Base-by-base conservation (phyloP, 1,284 basidiomycete genomes). In the Austropuccinia psidii region DNA sequence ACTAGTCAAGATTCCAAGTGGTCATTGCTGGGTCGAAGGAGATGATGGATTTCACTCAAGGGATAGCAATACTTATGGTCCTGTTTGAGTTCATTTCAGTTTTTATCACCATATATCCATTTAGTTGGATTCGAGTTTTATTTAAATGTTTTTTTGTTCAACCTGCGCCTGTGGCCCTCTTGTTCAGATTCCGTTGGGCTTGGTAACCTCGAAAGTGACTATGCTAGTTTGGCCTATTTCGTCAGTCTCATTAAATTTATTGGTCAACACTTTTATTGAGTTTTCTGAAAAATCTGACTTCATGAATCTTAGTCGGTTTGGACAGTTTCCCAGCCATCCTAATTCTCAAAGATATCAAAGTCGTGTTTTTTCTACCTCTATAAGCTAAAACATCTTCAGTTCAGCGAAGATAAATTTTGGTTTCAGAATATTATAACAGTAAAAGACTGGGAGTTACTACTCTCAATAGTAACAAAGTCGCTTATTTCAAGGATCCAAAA, bases 11-110 rank as follows among this genome's bases (percentile, higher is more conserved):
- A 57, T 69, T 45, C 79, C 79, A 0, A 76, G 76, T 6, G 77
- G 77, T 17, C 78, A 80, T 60, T 83, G 82, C 49, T 85, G 84
- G 84, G 80, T 85, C 58, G 85, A 85, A 78, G 85, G 85, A 15
- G 85, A 85, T 78, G 83, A 83, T 37, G 79, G 78, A 33, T 83
- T 81, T 73, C 80, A 82, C 43, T 81, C 82, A 2, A 64, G 81
- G 39, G 84, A 85, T 76, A 82, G 81, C 27, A 83, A 84, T 65
- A 82, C 81, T 1, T 84, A 83, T 74, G 84, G 84, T 0, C 83
- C 84, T 1, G 83, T 84, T n/a, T 82, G 83, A 3, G 77, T 84
- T 7, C 82, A 81, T 0, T 76, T 84, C 0, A 78, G 84, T 65
- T 39, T 21, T 15, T 6, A 52, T n/a, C 41, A 11, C 41, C 41